phyloP scores from a whole-genome alignment of 768 basidiomycete genomes.

The Harrya chromipes region DNA sequence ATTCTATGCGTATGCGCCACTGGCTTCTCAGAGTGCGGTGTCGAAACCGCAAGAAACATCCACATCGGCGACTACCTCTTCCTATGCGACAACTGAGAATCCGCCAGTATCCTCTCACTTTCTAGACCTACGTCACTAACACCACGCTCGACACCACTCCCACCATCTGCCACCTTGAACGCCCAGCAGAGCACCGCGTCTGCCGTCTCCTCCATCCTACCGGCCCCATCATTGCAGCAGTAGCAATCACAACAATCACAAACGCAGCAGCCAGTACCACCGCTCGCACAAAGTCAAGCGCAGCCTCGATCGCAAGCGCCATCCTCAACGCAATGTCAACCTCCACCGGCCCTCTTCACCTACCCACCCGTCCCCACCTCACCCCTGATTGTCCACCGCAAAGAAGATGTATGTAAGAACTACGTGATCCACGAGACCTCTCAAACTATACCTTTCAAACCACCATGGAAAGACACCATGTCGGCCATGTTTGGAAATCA shows the following conservation, averaged over 20 bases:
- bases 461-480: conserved; percentile 73
- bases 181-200: background rate
- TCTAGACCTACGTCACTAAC: background rate
- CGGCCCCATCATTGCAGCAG: background rate
- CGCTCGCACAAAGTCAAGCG: background rate
- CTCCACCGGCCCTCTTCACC: conserved; percentile 8
- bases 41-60: conserved; percentile 4
- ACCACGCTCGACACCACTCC: background rate
- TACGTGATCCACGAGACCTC: conserved; percentile 66
- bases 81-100: background rate
- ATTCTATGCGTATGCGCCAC: conserved; percentile 24
- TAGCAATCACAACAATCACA: background rate
- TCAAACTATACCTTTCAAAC: conserved; percentile 46
- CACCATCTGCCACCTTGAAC: conserved; percentile 1
- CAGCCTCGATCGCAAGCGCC: background rate
- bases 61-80: too few species aligned
- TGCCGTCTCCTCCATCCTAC: background rate
- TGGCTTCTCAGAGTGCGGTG: conserved; percentile 2
- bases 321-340: background rate
- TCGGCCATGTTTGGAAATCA: conserved; percentile 81
- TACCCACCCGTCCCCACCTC: conserved; percentile 8
- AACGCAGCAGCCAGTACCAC: background rate
- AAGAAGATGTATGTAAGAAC: conserved; percentile 58
- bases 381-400: conserved; percentile 30
- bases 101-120: background rate